Base-by-base conservation (phyloP, 2,329 filamentous ascomycete species). In the Pseudocercospora pini-densiflorae region DNA sequence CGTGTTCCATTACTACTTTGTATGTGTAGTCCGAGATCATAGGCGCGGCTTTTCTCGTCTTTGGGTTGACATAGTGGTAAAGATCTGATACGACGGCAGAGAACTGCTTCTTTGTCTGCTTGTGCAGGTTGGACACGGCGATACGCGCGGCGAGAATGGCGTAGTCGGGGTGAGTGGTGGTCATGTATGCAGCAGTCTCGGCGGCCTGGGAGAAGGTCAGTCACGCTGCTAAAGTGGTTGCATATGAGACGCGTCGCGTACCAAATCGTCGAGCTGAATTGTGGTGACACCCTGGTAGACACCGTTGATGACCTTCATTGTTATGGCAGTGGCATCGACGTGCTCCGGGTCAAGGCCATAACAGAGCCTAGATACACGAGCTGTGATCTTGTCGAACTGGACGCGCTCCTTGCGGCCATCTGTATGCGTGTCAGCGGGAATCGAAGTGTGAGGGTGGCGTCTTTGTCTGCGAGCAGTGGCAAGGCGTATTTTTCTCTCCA, bases 31-130 rank as follows among this genome's bases (percentile, higher is more conserved):
- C 84, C 51, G 94, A 93, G 77, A 99, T 98, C 95, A 99, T 99
- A 64, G 95, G 94, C 59, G 94, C 94, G 7, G 86, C 79, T 73
- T 86, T 90, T 70, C 85, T 83, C 81, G 97, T 99, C 84, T 92
- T 97, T 69, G 94, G 93, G 84, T 99, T 99, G 81, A 97, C 85
- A 81, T 97, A 99, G 84, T 95, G 87, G 84, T 94, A 97, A 49
- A 99, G 89, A 77, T 99, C 95, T 75, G 89, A 90, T 75, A 99
- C 88, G 67, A 99, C 95, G 59, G 92, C 86, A n/a, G 95, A 98
- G 85, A 96, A 99, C 80, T 98, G 94, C 87, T 99, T 99, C 88
- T 98, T 98, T 71, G 95, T 99, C 87, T 99, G 95, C 85, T 99
- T 99, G 90, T 99, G 95, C 67, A 99, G 91, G 85, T 99, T 99